Percentiles rank a stretch among this genome's conserved stretches.
phyloP scores from a whole-genome alignment of 2,329 filamentous ascomycete genomes.

The Ophiostoma piceae region DNA sequence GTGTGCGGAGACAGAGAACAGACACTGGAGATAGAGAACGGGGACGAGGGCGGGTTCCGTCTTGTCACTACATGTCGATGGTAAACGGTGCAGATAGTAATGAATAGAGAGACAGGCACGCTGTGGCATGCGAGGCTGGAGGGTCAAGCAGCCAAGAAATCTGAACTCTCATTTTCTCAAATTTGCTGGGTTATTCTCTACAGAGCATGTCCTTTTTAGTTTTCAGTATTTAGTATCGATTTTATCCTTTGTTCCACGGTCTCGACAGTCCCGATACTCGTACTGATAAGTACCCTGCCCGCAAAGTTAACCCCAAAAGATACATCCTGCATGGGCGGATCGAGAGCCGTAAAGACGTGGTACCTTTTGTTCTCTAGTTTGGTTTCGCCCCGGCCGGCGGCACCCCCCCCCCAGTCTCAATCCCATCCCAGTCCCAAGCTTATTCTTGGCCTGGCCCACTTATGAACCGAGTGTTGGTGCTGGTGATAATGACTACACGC shows the following conservation, averaged over 20 bases:
- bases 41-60: constrained; percentile 9
- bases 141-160: background rate
- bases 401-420: background rate
- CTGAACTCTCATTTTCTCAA: background rate
- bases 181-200: background rate
- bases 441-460: constrained; percentile 15
- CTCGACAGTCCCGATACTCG: background rate
- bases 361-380: constrained; percentile 1
- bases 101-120: background rate
- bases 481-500: constrained; percentile 17
- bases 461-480: constrained; percentile 9
- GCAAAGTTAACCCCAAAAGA: background rate
- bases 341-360: background rate
- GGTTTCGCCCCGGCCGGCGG: constrained; percentile 8
- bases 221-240: background rate
- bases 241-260: background rate
- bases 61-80: background rate
- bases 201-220: background rate
- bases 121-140: background rate
- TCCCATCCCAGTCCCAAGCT: constrained; percentile 1
- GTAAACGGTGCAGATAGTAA: background rate
- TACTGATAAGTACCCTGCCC: background rate
- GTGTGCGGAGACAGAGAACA: constrained; percentile 1
- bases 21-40: background rate
- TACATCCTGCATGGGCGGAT: background rate